A percentile compares a stretch with the other conserved stretches of the same genome.
These are phyloP conservation scores for Sporisorium reilianum DNA, from an alignment of 1,284 basidiomycete genomes.

Conservation along the genomic window DNA sequence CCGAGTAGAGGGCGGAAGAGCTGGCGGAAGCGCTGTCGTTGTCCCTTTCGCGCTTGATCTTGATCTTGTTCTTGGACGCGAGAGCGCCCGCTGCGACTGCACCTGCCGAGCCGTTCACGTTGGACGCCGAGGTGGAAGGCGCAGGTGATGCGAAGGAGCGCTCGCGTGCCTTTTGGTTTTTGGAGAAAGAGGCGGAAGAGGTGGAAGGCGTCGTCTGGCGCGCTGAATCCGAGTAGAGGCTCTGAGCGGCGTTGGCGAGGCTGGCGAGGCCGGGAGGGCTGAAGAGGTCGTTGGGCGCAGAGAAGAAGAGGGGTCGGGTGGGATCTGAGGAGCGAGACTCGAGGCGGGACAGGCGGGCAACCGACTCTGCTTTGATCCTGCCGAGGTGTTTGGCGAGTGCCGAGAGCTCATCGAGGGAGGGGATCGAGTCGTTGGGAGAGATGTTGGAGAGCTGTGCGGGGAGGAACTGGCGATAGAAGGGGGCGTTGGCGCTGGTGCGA, in stretches of 20 bases:
- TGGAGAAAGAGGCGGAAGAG: slow-evolving; percentile 11
- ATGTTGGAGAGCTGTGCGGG: slow-evolving; percentile 45
- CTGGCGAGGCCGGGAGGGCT: slow-evolving; percentile 36
- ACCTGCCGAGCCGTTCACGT: slow-evolving; percentile 21
- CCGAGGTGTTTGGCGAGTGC: slow-evolving; percentile 40
- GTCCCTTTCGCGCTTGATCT: slow-evolving; percentile 50
- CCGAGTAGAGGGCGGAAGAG: slow-evolving; percentile 33
- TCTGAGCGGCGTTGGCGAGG: slow-evolving; percentile 24
- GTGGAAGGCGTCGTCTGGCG: slow-evolving; percentile 23
- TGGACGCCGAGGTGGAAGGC: slow-evolving; percentile 18
- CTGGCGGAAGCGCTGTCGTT: slow-evolving; percentile 36
- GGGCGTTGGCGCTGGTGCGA: slow-evolving; percentile 15
- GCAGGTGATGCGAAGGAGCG: slow-evolving; percentile 43
- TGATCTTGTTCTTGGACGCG: slow-evolving; percentile 38
- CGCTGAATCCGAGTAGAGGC: slow-evolving; percentile 35
- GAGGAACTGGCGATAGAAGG: slow-evolving; percentile 56
- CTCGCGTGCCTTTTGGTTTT: slow-evolving; percentile 36
- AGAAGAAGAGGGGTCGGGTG: slow-evolving; percentile 38
- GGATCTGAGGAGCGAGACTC: slow-evolving; percentile 38
- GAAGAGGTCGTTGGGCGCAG: slow-evolving; percentile 44
- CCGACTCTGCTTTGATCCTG: slow-evolving; percentile 41
- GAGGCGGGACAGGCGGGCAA: slow-evolving; percentile 35
- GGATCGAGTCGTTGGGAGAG: slow-evolving; percentile 45
- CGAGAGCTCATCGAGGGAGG: slow-evolving; percentile 48
- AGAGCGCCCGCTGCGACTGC: slow-evolving; percentile 3